A percentile compares a stretch with the other conserved stretches of the same genome.
Evolutionary conservation across 768 basidiomycete species (phyloP).

Genomic region (Boletus sp.): DNA sequence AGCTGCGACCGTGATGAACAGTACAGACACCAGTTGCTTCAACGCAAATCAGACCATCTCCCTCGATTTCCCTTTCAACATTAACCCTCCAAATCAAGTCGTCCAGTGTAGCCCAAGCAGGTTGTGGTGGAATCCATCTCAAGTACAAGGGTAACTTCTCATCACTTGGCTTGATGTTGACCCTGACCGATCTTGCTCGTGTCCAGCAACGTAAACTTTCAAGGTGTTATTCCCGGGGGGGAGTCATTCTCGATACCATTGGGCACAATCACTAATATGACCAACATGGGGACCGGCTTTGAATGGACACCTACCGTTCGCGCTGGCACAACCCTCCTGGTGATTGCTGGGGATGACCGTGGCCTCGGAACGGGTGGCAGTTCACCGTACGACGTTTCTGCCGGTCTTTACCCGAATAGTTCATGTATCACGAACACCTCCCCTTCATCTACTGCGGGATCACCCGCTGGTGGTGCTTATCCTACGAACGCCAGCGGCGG

Average conservation of each 20-base stretch:
- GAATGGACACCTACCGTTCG: constrained; percentile 64
- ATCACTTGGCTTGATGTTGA: not conserved
- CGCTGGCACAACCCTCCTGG: constrained; percentile 61
- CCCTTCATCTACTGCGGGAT: constrained; percentile 76
- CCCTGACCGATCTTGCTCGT: not conserved
- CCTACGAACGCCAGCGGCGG: constrained; percentile 51
- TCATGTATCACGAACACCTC: constrained; percentile 59
- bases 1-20: constrained; percentile 52
- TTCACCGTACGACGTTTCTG: constrained; percentile 50
- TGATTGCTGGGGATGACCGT: constrained; percentile 65
- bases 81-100: constrained; percentile 60
- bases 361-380: constrained; percentile 74
- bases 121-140: constrained; percentile 59
- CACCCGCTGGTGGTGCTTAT: constrained; percentile 72
- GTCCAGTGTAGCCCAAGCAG: constrained; percentile 64
- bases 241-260: constrained; percentile 67
- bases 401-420: constrained; percentile 46
- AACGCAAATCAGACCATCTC: constrained; percentile 45
- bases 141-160: constrained; percentile 50
- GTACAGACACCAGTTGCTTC: constrained; percentile 59
- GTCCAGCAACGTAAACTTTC: constrained; percentile 55
- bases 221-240: constrained; percentile 78
- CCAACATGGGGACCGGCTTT: constrained; percentile 59
- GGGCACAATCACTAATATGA: constrained; percentile 43
- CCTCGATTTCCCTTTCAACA: constrained; percentile 58